Evolutionary conservation across 768 basidiomycete species (phyloP).

Genomic region (Xerocomus brunneocitrinus): DNA sequence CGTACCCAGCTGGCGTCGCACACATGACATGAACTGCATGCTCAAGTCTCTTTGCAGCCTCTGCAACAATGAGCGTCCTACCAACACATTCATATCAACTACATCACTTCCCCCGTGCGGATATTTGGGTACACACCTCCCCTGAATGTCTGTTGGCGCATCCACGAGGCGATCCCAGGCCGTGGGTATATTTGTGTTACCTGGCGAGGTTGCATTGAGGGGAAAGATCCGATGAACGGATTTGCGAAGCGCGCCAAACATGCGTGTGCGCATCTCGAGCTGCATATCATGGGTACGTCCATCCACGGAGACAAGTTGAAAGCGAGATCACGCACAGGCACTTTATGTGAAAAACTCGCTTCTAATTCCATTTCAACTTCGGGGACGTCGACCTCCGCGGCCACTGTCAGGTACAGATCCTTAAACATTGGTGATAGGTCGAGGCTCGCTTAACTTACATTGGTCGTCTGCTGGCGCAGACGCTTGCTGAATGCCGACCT

Average conservation of each 20-base stretch:
- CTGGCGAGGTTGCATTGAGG: background rate
- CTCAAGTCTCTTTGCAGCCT: constrained; percentile 45
- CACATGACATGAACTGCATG: constrained; percentile 45
- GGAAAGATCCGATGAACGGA: constrained; percentile 30
- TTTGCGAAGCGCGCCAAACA: constrained; percentile 38
- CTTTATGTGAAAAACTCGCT: constrained; percentile 37
- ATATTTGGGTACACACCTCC: constrained; percentile 19
- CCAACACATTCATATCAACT: background rate
- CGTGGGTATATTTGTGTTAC: constrained; percentile 2
- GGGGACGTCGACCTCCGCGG: constrained; percentile 19
- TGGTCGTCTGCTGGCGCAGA: background rate
- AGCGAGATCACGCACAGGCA: constrained; percentile 31
- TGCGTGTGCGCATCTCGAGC: constrained; percentile 33
- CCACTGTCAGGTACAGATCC: background rate
- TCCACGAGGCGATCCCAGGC: constrained; percentile 26
- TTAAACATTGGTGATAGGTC: background rate
- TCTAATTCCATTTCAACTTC: constrained; percentile 37
- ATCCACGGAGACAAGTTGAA: background rate
- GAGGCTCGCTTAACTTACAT: background rate
- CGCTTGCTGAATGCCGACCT: constrained; percentile 3
- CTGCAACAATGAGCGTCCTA: constrained; percentile 41
- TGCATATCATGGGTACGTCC: constrained; percentile 11
- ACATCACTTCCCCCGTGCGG: background rate
- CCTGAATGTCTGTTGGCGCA: constrained; percentile 13
- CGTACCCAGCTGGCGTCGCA: constrained; percentile 49